Evolutionary conservation across 1,139 yeast genomes (phyloP).

Genomic region (Taiozyma sp.): DNA sequence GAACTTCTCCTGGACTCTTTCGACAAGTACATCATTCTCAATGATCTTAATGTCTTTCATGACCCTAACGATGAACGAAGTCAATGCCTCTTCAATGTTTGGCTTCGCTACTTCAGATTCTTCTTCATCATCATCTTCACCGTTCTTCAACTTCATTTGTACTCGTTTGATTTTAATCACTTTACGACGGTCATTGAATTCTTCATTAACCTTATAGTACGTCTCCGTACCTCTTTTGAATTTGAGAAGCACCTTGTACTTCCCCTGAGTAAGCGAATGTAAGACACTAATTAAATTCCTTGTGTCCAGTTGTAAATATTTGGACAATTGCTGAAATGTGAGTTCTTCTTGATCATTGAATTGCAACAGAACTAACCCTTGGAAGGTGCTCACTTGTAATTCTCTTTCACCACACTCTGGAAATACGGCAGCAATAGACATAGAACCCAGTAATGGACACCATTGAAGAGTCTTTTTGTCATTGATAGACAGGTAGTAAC

Average conservation of each 20-base stretch:
- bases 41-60: slow-evolving; percentile 29
- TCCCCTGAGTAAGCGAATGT: slow-evolving; percentile 18
- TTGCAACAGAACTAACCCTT: slow-evolving; percentile 24
- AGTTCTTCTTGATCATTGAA: slow-evolving; percentile 14
- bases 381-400: slow-evolving; percentile 26
- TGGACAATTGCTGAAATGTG: slow-evolving; percentile 11
- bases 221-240: neutral
- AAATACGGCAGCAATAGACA: slow-evolving; percentile 14
- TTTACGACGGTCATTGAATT: slow-evolving; percentile 25
- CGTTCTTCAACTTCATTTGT: slow-evolving; percentile 22
- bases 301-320: slow-evolving; percentile 11
- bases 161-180: slow-evolving; percentile 28
- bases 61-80: slow-evolving; percentile 31
- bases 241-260: slow-evolving; percentile 19
- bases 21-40: slow-evolving; percentile 30
- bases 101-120: neutral
- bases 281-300: slow-evolving; percentile 11
- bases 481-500: slow-evolving; percentile 22
- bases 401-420: slow-evolving; percentile 11
- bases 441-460: slow-evolving; percentile 17
- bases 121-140: slow-evolving; percentile 9
- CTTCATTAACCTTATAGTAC: slow-evolving; percentile 26
- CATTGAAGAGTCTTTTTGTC: slow-evolving; percentile 11
- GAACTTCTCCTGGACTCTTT: slow-evolving; percentile 26
- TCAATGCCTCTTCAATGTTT: slow-evolving; percentile 26